Conservation (phyloP, 768 basidiomycete species). For the Infundibulicybe gibba region DNA sequence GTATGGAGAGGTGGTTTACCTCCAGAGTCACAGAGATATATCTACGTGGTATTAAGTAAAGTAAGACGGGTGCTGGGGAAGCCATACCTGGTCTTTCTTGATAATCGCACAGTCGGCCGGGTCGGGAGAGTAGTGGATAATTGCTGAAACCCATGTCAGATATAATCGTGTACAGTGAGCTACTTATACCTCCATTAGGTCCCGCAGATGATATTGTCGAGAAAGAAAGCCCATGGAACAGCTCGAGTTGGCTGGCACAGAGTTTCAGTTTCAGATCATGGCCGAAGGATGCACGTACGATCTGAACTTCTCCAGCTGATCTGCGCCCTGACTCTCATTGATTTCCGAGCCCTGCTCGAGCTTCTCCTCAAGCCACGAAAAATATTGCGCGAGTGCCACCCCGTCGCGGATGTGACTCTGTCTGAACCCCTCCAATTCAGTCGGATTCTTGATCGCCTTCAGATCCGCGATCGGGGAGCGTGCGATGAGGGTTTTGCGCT, state of each 20-base stretch:
- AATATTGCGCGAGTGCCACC: slow-evolving; percentile 82
- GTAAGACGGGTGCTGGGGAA: neutral
- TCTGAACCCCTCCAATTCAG: slow-evolving; percentile 88
- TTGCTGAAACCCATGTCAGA: neutral
- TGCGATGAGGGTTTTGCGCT: slow-evolving; percentile 8
- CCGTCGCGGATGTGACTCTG: slow-evolving; percentile 89
- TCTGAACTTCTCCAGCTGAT: slow-evolving; percentile 74
- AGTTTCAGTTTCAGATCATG: too few relatives aligned
- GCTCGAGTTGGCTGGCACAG: neutral
- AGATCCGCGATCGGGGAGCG: slow-evolving; percentile 76
- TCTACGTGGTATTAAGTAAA: slow-evolving; percentile 7
- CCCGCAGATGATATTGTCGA: neutral
- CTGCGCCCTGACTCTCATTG: slow-evolving; percentile 79
- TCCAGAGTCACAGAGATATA: slow-evolving; percentile 57
- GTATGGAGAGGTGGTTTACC: slow-evolving; percentile 27
- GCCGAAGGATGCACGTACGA: too few relatives aligned
- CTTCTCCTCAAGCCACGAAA: slow-evolving; percentile 91
- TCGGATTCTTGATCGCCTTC: slow-evolving; percentile 77
- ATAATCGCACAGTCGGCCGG: neutral
- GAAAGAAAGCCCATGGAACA: neutral
- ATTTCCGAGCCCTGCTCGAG: slow-evolving; percentile 59
- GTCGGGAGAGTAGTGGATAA: neutral
- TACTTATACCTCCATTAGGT: neutral
- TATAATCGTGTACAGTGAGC: neutral
- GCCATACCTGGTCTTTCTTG: neutral